Base-by-base conservation (phyloP, 2,329 filamentous ascomycete species). In the Apiospora hydei region DNA sequence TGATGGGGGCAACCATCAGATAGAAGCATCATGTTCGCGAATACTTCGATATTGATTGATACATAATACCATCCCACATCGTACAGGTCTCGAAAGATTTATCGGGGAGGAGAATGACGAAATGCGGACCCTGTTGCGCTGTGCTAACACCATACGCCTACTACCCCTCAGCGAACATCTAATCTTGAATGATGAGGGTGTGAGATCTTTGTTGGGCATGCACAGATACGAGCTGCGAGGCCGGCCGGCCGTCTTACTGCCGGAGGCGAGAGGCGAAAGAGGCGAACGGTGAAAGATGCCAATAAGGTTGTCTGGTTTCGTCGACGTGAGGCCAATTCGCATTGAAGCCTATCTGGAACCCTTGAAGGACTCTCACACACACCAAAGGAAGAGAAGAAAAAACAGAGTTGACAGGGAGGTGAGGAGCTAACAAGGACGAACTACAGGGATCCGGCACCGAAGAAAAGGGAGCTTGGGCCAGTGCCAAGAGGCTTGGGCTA, bases 251-350 rank as follows among this genome's bases (percentile, higher is more conserved):
- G 8, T 18, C 18, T 49, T 49, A 49, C 46, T 49, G 46, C 46
- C 21, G 51, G 30, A 61, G 53, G 53, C 53, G 53, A 57, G 13
- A 26, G 24, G 24, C 24, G 51, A 53, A 57, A 61, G 53, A 61
- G 53, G 53, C 53, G 57, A 64, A 41, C 34, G 57, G 57, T 41
- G 57, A 64, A 64, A 41, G 57, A 64, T 64, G 34, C 34, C 57
- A 38, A 41, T 64, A 41, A 64, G 34, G 57, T 64, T 41, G 57
- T 41, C 57, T 21, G 57, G 57, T 64, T 64, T 41, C 57, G 34
- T 64, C 34, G 18, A 41, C 21, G 57, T 64, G 57, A 64, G 57
- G 34, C 57, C 57, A 64, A 64, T 64, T 64, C 21, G n/a, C 41
- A 34, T 2, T 41, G 21, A 64, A 64, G 57, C 21, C 34, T 24